Percentiles rank a stretch among this genome's conserved stretches.
These are phyloP conservation scores for Botryosphaeria dothidea DNA, from an alignment of 2,329 filamentous ascomycete species.

Conservation along the genomic window DNA sequence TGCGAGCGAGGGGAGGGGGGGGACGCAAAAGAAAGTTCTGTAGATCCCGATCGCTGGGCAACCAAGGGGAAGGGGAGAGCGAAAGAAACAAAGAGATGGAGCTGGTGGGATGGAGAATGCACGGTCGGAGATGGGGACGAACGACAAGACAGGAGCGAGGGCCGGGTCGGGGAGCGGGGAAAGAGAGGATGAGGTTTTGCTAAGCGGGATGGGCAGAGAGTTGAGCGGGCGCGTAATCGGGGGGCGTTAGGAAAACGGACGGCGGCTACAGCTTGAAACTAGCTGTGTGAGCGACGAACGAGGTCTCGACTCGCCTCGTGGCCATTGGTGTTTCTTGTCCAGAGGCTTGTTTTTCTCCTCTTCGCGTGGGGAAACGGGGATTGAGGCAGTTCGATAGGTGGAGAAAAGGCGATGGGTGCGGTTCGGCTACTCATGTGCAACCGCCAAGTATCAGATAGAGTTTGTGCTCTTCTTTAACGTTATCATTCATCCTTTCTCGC, in stretches of 20 bases:
- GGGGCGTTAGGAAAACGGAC: no score
- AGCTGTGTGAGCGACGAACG: no score
- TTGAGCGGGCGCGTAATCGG: no score
- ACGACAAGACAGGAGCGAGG: no score
- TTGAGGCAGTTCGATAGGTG: background rate
- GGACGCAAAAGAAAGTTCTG: background rate
- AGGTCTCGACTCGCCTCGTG: background rate
- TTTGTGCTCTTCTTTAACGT: background rate
- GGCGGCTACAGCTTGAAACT: no score
- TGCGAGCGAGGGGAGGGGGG: background rate
- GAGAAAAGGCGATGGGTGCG: background rate
- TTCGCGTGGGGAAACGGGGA: background rate
- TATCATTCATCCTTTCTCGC: background rate
- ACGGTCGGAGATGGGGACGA: no score
- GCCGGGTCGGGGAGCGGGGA: no score
- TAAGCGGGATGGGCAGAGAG: no score
- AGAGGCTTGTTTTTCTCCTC: background rate
- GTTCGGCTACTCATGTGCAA: background rate
- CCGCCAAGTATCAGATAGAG: conserved; percentile 8
- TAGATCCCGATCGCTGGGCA: no score
- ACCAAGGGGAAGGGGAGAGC: background rate
- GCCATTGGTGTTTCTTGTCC: background rate
- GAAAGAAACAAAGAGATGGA: background rate
- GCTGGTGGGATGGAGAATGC: no score
- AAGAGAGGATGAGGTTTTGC: no score